phyloP scores from a whole-genome alignment of 2,329 filamentous ascomycete species.

The Colletotrichum cuscutae region DNA sequence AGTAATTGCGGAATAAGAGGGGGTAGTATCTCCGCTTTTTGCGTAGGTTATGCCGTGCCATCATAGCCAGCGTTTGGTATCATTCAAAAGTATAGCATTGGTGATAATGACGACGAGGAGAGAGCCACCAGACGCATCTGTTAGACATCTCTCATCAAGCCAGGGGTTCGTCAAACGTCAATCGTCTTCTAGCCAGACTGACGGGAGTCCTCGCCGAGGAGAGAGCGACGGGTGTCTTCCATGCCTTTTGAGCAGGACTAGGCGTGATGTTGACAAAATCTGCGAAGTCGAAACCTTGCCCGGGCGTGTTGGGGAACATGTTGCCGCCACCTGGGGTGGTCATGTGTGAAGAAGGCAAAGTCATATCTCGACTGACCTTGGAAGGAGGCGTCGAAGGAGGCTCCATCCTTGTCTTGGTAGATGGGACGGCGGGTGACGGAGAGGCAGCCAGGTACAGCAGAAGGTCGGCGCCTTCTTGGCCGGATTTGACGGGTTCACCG shows the following conservation, averaged over 20 bases:
- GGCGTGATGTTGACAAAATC: conserved; percentile 99
- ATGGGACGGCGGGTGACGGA: conserved; percentile 80
- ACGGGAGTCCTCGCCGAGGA: conserved; percentile 63
- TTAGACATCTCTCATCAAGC: conserved; percentile 47
- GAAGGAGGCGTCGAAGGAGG: conserved; percentile 82
- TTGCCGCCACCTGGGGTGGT: conserved; percentile 81
- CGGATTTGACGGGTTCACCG: conserved; percentile 64
- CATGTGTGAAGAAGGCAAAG: conserved; percentile 86
- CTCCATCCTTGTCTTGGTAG: conserved; percentile 65
- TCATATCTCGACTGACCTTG: conserved; percentile 69
- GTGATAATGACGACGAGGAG: neutral
- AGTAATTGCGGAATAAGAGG: neutral
- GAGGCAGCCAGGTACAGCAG: conserved; percentile 90
- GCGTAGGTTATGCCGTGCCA: neutral
- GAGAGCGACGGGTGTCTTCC: conserved; percentile 80
- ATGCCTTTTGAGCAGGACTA: conserved; percentile 89
- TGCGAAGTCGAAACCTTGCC: conserved; percentile 88
- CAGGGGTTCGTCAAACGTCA: conserved; percentile 85
- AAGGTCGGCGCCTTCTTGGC: conserved; percentile 84
- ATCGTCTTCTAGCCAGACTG: conserved; percentile 76
- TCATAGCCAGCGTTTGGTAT: conserved; percentile 6
- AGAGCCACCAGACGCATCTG: neutral
- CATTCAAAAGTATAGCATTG: neutral
- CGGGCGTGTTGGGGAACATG: conserved; percentile 80
- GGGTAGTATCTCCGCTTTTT: neutral